phyloP scores from a whole-genome alignment of 2,329 filamentous ascomycete species.

The Neonectria faginata region DNA sequence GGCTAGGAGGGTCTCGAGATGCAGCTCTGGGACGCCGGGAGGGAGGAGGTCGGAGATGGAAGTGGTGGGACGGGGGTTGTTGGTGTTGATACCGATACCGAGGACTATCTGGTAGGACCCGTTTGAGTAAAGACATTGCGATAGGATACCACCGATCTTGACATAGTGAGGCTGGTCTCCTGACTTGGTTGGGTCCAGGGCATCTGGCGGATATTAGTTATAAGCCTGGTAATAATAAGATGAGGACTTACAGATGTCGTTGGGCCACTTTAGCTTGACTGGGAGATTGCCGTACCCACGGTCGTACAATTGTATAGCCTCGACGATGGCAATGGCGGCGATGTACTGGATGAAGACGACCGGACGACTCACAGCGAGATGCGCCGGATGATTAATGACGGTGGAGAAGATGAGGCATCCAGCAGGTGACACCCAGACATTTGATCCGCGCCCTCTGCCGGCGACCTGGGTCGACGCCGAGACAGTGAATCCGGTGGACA shows the following conservation, averaged over 20 bases:
- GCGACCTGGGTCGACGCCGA: slow-evolving; percentile 90
- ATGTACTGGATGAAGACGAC: slow-evolving; percentile 96
- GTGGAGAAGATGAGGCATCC: slow-evolving; percentile 90
- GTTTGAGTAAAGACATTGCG: slow-evolving; percentile 84
- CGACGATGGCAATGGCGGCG: slow-evolving; percentile 85
- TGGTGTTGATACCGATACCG: slow-evolving; percentile 87
- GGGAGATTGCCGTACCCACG: slow-evolving; percentile 79
- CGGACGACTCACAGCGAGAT: slow-evolving; percentile 77
- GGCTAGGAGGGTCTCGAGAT: slow-evolving; percentile 84
- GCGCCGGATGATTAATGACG: slow-evolving; percentile 83
- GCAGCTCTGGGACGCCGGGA: slow-evolving; percentile 65
- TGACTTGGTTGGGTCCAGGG: slow-evolving; percentile 70
- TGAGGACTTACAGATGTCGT: slow-evolving; percentile 79
- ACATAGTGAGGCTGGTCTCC: slow-evolving; percentile 69
- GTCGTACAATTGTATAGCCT: slow-evolving; percentile 85
- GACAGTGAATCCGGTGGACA: slow-evolving; percentile 88
- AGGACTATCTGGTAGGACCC: slow-evolving; percentile 86
- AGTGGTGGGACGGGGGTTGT: slow-evolving; percentile 86
- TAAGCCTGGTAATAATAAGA: rapidly evolving
- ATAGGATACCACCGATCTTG: slow-evolving; percentile 93
- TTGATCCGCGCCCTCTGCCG: slow-evolving; percentile 87
- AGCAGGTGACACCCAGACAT: slow-evolving; percentile 93
- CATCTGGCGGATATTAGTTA: slow-evolving; percentile 58
- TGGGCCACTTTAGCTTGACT: slow-evolving; percentile 96
- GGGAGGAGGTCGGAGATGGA: slow-evolving; percentile 81